These are phyloP conservation scores for Ophiocordyceps australis DNA, from an alignment of 2,329 filamentous ascomycete species.

Conservation along the genomic window DNA sequence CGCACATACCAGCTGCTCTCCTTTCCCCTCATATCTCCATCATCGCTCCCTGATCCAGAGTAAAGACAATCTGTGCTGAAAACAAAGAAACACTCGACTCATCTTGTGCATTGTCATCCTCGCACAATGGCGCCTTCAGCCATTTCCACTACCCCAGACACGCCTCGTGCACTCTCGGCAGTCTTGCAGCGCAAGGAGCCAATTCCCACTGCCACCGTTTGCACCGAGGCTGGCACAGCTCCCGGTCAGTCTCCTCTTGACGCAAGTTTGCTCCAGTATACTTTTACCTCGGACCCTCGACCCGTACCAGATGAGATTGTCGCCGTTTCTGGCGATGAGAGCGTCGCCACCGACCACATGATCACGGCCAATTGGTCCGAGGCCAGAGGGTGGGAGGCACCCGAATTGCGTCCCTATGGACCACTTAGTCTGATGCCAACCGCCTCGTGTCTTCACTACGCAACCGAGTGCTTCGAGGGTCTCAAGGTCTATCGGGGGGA, in stretches of 20 bases:
- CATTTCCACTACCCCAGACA: too few relatives aligned
- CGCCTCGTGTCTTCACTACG: slow-evolving; percentile 70
- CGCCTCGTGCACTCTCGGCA: too few relatives aligned
- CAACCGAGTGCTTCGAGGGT: slow-evolving; percentile 82
- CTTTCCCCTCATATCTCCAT: too few relatives aligned
- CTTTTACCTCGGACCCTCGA: slow-evolving; percentile 28
- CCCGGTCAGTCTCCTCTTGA: slow-evolving; percentile 38
- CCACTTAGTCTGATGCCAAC: slow-evolving; percentile 65
- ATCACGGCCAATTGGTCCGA: slow-evolving; percentile 52
- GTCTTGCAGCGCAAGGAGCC: too few relatives aligned
- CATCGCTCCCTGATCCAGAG: too few relatives aligned
- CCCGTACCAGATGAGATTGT: slow-evolving; percentile 30
- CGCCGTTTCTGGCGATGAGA: slow-evolving; percentile 28
- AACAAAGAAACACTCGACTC: too few relatives aligned
- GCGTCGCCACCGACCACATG: slow-evolving; percentile 75
- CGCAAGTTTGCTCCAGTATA: slow-evolving; percentile 41
- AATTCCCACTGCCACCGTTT: too few relatives aligned
- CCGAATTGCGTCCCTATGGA: slow-evolving; percentile 60
- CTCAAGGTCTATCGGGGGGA: slow-evolving; percentile 65
- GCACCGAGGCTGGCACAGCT: too few relatives aligned
- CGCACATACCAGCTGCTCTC: too few relatives aligned
- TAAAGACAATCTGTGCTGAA: too few relatives aligned
- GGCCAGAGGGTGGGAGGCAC: slow-evolving; percentile 50
- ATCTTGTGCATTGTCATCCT: too few relatives aligned
- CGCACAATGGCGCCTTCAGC: too few relatives aligned